Evolutionary conservation across 768 basidiomycete species (phyloP), one percentile per base, ranked within the genome.

Genomic region (Rossbeevera mucosa): DNA sequence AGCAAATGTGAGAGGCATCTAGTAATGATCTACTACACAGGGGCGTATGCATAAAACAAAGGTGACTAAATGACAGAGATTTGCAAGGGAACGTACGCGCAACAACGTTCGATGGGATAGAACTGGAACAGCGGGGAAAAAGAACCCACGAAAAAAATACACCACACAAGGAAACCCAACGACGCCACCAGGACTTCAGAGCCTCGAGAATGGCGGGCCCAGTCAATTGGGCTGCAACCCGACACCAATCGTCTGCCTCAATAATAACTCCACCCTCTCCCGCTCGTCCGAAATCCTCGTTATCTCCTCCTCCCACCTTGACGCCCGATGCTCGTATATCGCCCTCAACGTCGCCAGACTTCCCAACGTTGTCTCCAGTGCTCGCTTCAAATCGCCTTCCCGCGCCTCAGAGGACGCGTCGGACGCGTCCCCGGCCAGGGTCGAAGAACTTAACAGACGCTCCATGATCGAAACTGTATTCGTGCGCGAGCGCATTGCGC

Each of bases 291-390:
- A 72, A 51, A 87, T 74, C 52, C 79, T 73, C 22, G 75, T 66
- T 77, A 89, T 83, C 69, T 88, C 88, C 14, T 87, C 84, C 33
- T 75, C 68, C 82, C 86, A 87, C 38, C 88, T 73, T 44, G 76
- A 75, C 63, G 86, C 86, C 16, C 87, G 72, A 56, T 84, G 76
- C 20, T 83, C 84, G 49, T 87, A 89, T 29, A 91, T 82, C 29
- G 71, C 67, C 29, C 82, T 78, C 48, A 91, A 71, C 16, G 78
- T 74, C 24, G 78, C 77, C 21, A 90, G 74, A 58, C 86, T 87
- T 1, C 80, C 82, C 45, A 90, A 57, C 2, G 88, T 82, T 1
- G 82, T 77, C 56, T 83, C 84, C 42, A 91, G 68, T 1, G 85
- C 86, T 0, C 82, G 78, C 52, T 80, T 82, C 29, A 91, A 71